These are phyloP conservation scores for Kwoniella dejecticola DNA, from an alignment of 768 basidiomycete genomes.

Conservation along the genomic window DNA sequence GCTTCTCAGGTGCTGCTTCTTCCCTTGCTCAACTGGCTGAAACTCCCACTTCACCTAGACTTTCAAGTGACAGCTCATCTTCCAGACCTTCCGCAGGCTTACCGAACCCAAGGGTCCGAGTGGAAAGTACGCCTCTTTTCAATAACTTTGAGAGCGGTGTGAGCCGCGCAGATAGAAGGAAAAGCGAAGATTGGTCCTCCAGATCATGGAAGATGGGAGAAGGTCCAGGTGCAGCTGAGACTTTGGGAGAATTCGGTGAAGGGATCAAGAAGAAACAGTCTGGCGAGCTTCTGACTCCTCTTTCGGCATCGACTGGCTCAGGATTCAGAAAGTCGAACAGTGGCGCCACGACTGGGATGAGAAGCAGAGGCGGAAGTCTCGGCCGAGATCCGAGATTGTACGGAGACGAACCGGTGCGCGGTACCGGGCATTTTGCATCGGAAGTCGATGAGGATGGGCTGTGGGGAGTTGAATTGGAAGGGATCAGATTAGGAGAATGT, in stretches of 20 bases:
- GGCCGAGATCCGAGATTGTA: conserved; percentile 42
- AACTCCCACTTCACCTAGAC: conserved; percentile 18
- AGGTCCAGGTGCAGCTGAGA: conserved; percentile 43
- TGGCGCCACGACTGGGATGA: not conserved
- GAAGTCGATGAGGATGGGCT: conserved; percentile 20
- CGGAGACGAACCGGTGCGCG: conserved; percentile 9
- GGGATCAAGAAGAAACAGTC: conserved; percentile 38
- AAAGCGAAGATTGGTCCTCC: conserved; percentile 43
- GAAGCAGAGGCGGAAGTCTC: conserved; percentile 39
- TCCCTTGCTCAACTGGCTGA: conserved; percentile 39
- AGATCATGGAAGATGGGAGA: conserved; percentile 45
- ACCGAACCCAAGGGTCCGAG: conserved; percentile 9
- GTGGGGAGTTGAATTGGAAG: conserved; percentile 47
- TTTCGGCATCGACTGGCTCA: conserved; percentile 9
- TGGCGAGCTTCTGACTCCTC: conserved; percentile 33
- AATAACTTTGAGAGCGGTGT: not conserved
- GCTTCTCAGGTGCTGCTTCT: conserved; percentile 33
- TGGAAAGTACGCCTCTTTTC: conserved; percentile 28
- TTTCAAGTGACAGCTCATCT: not conserved
- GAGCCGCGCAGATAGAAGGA: conserved; percentile 20
- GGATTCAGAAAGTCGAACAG: conserved; percentile 10
- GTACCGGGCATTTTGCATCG: too few relatives aligned
- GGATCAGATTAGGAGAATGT: conserved; percentile 45
- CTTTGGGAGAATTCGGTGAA: conserved; percentile 46
- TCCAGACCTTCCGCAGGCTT: not conserved